phyloP scores from a whole-genome alignment of 2,329 filamentous ascomycete genomes.

The Zarea fungicola region DNA sequence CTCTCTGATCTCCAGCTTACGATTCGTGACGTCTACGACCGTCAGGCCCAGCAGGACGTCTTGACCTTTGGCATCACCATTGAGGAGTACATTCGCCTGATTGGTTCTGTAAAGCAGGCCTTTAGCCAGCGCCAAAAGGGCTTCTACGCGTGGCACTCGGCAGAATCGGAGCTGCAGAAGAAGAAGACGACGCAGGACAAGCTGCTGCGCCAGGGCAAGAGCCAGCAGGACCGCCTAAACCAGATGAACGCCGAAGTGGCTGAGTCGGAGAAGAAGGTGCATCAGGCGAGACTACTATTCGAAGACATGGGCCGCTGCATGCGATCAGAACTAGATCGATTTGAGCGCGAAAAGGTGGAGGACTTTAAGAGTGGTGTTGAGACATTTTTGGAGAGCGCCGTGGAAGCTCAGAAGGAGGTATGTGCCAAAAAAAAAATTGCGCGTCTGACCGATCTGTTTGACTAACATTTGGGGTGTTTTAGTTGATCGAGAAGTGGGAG shows the following conservation, averaged over 20 bases:
- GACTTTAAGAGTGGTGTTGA: constrained; percentile 98
- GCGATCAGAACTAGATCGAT: constrained; percentile 84
- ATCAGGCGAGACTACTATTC: constrained; percentile 83
- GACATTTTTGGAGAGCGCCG: constrained; percentile 92
- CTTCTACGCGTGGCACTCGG: constrained; percentile 88
- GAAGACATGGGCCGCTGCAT: constrained; percentile 97
- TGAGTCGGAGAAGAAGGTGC: constrained; percentile 90
- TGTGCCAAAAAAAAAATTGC: constrained; percentile 21
- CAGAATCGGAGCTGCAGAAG: constrained; percentile 87
- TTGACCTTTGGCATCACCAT: constrained; percentile 95
- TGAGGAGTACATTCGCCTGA: constrained; percentile 95
- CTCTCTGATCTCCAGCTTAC: constrained; percentile 90
- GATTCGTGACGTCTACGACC: constrained; percentile 90
- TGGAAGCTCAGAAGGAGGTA: constrained; percentile 98
- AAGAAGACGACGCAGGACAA: constrained; percentile 88
- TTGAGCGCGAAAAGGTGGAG: constrained; percentile 96
- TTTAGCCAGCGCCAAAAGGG: constrained; percentile 92
- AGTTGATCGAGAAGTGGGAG: constrained; percentile 88
- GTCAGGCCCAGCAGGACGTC: constrained; percentile 94
- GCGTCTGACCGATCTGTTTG: not conserved
- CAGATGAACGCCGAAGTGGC: constrained; percentile 88
- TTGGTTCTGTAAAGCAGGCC: constrained; percentile 89
- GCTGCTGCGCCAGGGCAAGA: constrained; percentile 87
- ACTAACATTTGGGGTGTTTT: constrained; percentile 22
- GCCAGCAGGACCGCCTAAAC: constrained; percentile 90